Evolutionary conservation across 306 rosid species (phyloP), one percentile per base, ranked within the genome.

Genomic region (Cucurbita maxima): DNA sequence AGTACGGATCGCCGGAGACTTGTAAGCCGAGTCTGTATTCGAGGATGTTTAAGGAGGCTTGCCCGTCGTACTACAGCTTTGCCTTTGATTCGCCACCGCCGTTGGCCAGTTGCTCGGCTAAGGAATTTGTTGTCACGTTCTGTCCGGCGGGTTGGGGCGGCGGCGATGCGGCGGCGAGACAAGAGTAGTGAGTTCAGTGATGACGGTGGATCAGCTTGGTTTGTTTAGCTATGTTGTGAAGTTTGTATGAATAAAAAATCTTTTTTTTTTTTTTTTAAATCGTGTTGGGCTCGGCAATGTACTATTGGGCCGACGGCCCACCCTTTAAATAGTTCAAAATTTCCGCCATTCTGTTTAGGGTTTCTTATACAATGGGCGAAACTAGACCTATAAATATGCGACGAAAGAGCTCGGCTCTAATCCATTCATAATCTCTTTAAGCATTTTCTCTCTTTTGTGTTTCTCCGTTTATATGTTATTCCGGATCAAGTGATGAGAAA

Each of bases 41-140:
- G 1, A 89, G 79, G 75, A 76, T 94, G 0, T 89, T 94, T 79
- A 94, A 94, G 83, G 84, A 85, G 1, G 95, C 88, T 20, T 94
- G 97, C 74, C 97, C 95, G 0, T 48, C 68, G 56, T 94, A 90
- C 76, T 86, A 84, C 75, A 89, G 91, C 64, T 94, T 86, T 73
- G 96, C 99, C 45, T 94, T 81, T 76, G 96, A 94, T 52, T 54
- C 85, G 37, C 88, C 98, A 13, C 40, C 86, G 53, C 89, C 97
- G 0, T 75, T 91, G 87, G 87, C 76, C 54, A 87, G 79, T 16
- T 91, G 96, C 79, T 75, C 81, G 3, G 81, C 91, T 0, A 81
- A 58, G 1, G 92, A 86, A 63, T 89, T 79, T 59, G 56, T 79
- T 11, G 40, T 91, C 30, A 87, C 95, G 19, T 91, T 94, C 76